These are phyloP conservation scores for Eucalyptus erythrocorys DNA, from an alignment of 345 rosid genomes.

Conservation along the genomic window DNA sequence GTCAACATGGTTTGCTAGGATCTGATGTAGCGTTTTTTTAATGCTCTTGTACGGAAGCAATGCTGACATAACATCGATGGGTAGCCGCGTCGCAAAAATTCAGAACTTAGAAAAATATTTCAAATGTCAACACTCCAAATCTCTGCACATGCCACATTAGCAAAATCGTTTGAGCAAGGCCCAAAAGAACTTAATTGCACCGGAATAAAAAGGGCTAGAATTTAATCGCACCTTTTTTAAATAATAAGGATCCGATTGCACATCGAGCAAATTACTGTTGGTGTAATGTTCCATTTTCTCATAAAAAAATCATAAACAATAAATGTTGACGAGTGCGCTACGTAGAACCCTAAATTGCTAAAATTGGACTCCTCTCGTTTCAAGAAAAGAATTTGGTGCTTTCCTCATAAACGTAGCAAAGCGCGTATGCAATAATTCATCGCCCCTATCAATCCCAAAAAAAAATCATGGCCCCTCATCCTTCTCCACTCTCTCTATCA, in stretches of 20 bases:
- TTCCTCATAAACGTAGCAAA: background rate
- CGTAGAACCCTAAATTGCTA: fast-evolving
- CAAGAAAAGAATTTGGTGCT: background rate
- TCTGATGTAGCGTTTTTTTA: background rate
- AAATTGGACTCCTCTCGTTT: background rate
- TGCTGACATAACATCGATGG: background rate
- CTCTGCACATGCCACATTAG: background rate
- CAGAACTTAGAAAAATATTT: background rate
- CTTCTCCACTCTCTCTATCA: background rate
- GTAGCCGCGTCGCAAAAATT: background rate
- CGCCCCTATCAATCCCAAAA: background rate
- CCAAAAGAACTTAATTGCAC: fast-evolving
- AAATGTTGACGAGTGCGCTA: fast-evolving
- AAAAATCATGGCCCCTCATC: background rate
- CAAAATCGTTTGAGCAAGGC: background rate
- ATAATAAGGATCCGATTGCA: background rate
- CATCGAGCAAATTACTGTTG: fast-evolving
- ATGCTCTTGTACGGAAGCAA: background rate
- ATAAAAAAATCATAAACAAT: fast-evolving
- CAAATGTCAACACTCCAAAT: background rate
- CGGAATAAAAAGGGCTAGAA: fast-evolving
- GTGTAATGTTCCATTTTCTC: background rate
- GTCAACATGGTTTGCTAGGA: fast-evolving
- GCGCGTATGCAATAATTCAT: background rate
- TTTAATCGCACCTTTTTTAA: background rate